Base-by-base conservation (phyloP, 2,329 filamentous ascomycete species). In the Arachnomyces sp. region DNA sequence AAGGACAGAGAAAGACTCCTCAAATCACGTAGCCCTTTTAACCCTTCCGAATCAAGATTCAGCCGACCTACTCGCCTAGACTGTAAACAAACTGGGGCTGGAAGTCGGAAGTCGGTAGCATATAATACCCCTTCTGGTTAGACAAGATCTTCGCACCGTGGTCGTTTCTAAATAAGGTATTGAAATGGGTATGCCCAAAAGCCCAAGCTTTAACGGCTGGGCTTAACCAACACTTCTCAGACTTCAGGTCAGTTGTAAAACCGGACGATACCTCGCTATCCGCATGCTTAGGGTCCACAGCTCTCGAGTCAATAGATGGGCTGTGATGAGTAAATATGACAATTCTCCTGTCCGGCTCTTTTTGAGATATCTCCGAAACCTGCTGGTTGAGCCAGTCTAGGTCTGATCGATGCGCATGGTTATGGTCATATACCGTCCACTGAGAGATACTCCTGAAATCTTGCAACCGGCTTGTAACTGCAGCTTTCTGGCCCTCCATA, bases 161-260 rank as follows among this genome's bases (percentile, higher is more conserved):
- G 18, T 40, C 5, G 36, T 54, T 49, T 38, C 47, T 53, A 39
- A 61, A 66, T 13, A 55, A 49, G 48, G 61, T 66, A 43, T 61
- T 66, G 44, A 53, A 65, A 48, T 69, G 66, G 6, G 65, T 69
- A 47, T 70, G 66, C 3, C 66, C 65, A 54, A 67, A 69, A 4
- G 57, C 66, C 66, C 66, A 68, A 1, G 61, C 11, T 40, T 51
- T 60, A 11, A 69, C 65, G 1, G 35, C 48, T 0, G 35, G 35
- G 34, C 46, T 55, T 13, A 28, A 55, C 59, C 60, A 67, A 45
- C 65, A 68, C 1, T 9, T 6, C 43, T 68, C 54, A 6, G 28
- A 32, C 0, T 46, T 51, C 36, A 70, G 43, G 45, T 68, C 60
- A 1, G 65, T 64, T 25, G 56, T 53, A 38, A 70, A 68, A 1